phyloP scores from a whole-genome alignment of 768 basidiomycete species.

The Terana coerulea region DNA sequence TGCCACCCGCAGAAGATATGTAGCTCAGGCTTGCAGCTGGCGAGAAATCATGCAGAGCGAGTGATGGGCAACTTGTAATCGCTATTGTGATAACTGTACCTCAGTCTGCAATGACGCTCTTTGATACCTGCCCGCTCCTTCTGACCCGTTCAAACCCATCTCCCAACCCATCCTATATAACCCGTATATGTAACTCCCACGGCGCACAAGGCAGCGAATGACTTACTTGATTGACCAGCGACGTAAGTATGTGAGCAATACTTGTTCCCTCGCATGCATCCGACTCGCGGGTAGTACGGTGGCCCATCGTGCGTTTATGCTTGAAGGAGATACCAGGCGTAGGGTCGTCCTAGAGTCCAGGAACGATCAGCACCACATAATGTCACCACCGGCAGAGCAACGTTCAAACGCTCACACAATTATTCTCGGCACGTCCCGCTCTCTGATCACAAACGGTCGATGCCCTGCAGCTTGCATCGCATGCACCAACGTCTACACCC shows the following conservation, averaged over 20 bases:
- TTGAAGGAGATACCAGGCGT: constrained; percentile 3
- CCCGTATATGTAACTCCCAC: too few relatives aligned
- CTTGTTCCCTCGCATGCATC: constrained; percentile 9
- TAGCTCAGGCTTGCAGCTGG: too few relatives aligned
- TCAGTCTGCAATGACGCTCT: too few relatives aligned
- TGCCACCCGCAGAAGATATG: too few relatives aligned
- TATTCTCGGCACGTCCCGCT: background rate
- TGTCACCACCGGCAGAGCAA: background rate
- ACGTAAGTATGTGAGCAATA: constrained; percentile 7
- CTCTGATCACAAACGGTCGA: background rate
- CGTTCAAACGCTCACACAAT: background rate
- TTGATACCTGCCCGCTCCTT: too few relatives aligned
- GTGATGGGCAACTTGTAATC: too few relatives aligned
- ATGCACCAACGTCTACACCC: background rate
- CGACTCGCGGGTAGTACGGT: background rate
- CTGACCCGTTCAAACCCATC: too few relatives aligned
- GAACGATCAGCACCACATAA: background rate
- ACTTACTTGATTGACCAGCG: background rate
- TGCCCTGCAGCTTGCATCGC: background rate
- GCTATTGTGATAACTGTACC: too few relatives aligned
- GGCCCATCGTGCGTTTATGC: background rate
- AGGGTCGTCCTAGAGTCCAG: background rate
- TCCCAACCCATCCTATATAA: too few relatives aligned
- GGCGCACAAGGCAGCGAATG: too few relatives aligned
- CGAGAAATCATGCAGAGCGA: too few relatives aligned